These are phyloP conservation scores for Exophiala lecanii-corni DNA, from an alignment of 2,329 filamentous ascomycete species.

Conservation along the genomic window DNA sequence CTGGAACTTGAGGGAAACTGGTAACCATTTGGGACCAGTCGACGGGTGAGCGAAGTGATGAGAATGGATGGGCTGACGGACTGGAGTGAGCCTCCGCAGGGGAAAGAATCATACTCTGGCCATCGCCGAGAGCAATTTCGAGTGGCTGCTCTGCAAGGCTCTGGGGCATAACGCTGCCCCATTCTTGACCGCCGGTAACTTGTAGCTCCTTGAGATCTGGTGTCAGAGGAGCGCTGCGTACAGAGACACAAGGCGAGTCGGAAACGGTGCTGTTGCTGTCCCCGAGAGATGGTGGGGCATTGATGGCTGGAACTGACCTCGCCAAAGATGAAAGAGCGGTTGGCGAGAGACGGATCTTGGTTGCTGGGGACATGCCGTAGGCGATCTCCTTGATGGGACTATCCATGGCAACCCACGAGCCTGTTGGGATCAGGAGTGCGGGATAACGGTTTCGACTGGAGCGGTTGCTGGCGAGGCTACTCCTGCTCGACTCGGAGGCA, in stretches of 20 bases:
- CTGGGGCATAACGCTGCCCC: conserved; percentile 16
- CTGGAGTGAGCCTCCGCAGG: conserved; percentile 23
- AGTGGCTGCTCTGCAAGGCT: conserved; percentile 12
- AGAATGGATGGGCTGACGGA: conserved; percentile 15
- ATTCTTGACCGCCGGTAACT: conserved; percentile 13
- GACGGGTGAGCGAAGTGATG: conserved; percentile 31
- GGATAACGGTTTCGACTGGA: conserved; percentile 50
- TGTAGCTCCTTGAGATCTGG: conserved; percentile 57
- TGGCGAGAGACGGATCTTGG: conserved; percentile 67
- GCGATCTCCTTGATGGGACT: conserved; percentile 41
- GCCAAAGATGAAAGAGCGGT: conserved; percentile 68
- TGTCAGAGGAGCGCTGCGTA: conserved; percentile 70
- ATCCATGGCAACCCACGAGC: conserved; percentile 54
- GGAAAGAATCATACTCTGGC: conserved; percentile 26
- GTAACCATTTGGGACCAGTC: conserved; percentile 56
- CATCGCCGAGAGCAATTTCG: conserved; percentile 35
- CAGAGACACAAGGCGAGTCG: conserved; percentile 65
- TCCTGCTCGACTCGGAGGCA: conserved; percentile 38
- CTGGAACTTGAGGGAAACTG: conserved; percentile 38
- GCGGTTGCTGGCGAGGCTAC: conserved; percentile 31
- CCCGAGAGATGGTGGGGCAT: conserved; percentile 82
- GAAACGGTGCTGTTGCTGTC: conserved; percentile 77
- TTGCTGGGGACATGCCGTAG: conserved; percentile 43
- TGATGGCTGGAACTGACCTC: conserved; percentile 66
- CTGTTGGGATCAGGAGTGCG: conserved; percentile 55